Conservation (phyloP, 2,329 filamentous ascomycete genomes). For the Colletotrichum orchidophilum region DNA sequence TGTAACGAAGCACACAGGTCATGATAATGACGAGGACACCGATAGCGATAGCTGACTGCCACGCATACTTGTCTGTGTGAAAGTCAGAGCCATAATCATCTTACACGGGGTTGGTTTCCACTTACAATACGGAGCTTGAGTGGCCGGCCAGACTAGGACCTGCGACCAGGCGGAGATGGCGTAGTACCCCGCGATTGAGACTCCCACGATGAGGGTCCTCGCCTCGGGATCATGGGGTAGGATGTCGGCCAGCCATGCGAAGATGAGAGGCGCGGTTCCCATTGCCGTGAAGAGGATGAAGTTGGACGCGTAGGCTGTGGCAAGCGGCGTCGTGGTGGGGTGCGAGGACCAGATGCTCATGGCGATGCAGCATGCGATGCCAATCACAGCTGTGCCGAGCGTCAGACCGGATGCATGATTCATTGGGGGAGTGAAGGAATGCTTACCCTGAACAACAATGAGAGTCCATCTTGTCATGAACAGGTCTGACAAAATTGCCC, state of each 20-base stretch:
- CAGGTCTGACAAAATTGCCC: constrained; percentile 61
- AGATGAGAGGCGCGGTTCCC: constrained; percentile 61
- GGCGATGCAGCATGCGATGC: constrained; percentile 57
- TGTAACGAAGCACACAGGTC: constrained; percentile 52
- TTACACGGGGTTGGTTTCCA: neutral
- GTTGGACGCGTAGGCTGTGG: constrained; percentile 60
- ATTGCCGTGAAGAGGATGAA: constrained; percentile 59
- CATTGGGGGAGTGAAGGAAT: neutral
- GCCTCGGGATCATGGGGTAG: constrained; percentile 58
- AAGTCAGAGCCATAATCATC: neutral
- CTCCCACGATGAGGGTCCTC: constrained; percentile 57
- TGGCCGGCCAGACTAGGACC: constrained; percentile 61
- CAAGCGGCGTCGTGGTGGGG: constrained; percentile 51
- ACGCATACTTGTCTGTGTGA: constrained; percentile 52
- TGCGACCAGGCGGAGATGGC: constrained; percentile 61
- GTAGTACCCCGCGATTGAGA: constrained; percentile 59
- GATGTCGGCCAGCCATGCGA: constrained; percentile 61
- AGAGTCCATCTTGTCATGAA: constrained; percentile 60
- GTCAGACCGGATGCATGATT: neutral
- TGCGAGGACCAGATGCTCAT: constrained; percentile 63
- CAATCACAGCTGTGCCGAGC: constrained; percentile 47
- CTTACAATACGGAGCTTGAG: constrained; percentile 58
- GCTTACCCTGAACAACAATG: constrained; percentile 54
- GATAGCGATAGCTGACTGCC: constrained; percentile 56
- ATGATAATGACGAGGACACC: constrained; percentile 56